Percentiles rank a stretch among this genome's conserved stretches.
These are phyloP conservation scores for Tricholoma sp. DNA, from an alignment of 768 basidiomycete species.

Conservation along the genomic window DNA sequence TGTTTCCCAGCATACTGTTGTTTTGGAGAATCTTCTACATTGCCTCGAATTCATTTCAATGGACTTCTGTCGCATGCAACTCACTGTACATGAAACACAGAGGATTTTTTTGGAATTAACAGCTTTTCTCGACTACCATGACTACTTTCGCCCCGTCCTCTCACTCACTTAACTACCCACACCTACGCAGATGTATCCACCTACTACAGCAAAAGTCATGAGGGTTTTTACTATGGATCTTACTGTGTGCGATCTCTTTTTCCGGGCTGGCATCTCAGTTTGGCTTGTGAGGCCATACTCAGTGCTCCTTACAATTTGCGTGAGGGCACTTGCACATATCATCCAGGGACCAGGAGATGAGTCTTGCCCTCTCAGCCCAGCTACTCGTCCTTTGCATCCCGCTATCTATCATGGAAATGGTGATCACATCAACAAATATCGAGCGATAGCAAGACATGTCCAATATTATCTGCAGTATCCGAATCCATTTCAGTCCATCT, in stretches of 20 bases:
- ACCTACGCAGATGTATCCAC: neutral
- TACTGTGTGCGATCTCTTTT: neutral
- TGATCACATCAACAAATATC: neutral
- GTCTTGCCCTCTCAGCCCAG: neutral
- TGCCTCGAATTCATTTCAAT: neutral
- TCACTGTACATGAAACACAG: neutral
- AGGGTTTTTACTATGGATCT: neutral
- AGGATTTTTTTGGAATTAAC: neutral
- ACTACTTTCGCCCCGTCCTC: neutral
- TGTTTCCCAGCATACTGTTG: neutral
- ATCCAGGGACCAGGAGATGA: neutral
- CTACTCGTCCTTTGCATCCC: neutral
- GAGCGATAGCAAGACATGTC: neutral
- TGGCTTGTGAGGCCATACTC: neutral
- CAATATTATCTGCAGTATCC: neutral
- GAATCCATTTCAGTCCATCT: neutral
- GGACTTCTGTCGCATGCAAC: neutral
- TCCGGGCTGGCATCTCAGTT: neutral
- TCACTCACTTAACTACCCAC: neutral
- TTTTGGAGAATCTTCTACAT: neutral
- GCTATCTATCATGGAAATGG: neutral
- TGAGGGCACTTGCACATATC: neutral
- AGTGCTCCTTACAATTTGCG: neutral
- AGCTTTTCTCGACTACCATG: neutral
- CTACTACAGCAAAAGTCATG: neutral